Percentiles rank a stretch among this genome's conserved stretches.
Conservation (phyloP, 805 yeast species). For the Wickerhamiella nectarea region DNA sequence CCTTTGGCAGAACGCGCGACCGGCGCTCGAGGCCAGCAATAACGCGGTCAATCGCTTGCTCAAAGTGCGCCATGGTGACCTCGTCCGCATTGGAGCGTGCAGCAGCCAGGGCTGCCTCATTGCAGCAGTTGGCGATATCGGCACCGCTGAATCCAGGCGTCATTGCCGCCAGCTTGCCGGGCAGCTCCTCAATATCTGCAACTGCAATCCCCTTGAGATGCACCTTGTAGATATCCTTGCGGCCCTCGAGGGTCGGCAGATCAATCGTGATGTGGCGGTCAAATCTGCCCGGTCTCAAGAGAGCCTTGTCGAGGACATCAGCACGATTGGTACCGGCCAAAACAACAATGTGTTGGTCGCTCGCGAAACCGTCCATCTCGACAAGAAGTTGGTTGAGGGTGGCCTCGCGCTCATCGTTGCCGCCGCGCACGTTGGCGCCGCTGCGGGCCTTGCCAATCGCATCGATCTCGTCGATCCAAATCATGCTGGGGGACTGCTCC, state of each 20-base stretch:
- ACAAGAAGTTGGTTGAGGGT: slow-evolving; percentile 84
- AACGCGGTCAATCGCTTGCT: slow-evolving; percentile 85
- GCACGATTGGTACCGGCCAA: slow-evolving; percentile 91
- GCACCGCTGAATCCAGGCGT: slow-evolving; percentile 97
- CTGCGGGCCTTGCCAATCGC: slow-evolving; percentile 81
- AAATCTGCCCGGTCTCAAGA: slow-evolving; percentile 89
- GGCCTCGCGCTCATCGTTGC: slow-evolving; percentile 86
- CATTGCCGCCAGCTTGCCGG: slow-evolving; percentile 77
- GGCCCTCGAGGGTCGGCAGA: slow-evolving; percentile 77
- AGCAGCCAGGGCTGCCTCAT: slow-evolving; percentile 88
- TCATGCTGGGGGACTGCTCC: slow-evolving; percentile 78
- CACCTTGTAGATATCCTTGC: slow-evolving; percentile 73
- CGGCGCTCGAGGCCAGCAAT: slow-evolving; percentile 89
- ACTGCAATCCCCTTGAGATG: slow-evolving; percentile 50
- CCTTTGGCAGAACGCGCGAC: slow-evolving; percentile 60
- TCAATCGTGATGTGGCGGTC: slow-evolving; percentile 82
- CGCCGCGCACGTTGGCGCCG: slow-evolving; percentile 44
- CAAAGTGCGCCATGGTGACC: slow-evolving; percentile 64
- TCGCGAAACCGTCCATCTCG: slow-evolving; percentile 89
- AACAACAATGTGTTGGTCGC: slow-evolving; percentile 83
- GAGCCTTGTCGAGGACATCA: slow-evolving; percentile 78
- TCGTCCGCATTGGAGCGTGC: slow-evolving; percentile 57
- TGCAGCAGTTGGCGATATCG: slow-evolving; percentile 87
- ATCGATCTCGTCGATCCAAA: slow-evolving; percentile 89
- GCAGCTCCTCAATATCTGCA: slow-evolving; percentile 40